Evolutionary conservation across 2,329 filamentous ascomycete genomes (phyloP).

Genomic region (Phialophora macrospora): DNA sequence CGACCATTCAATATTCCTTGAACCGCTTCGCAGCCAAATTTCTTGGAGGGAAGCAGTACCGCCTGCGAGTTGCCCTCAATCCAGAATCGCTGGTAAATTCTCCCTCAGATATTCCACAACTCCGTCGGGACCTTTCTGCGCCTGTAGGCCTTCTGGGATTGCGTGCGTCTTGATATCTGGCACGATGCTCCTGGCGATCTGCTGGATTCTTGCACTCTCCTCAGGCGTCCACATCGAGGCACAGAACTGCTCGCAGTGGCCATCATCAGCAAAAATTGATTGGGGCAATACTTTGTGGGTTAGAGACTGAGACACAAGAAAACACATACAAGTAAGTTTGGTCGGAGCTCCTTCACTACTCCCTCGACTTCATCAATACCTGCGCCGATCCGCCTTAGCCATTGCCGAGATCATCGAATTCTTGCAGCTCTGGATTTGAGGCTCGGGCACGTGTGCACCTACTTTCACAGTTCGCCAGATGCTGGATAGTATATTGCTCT

Average conservation of each 20-base stretch:
- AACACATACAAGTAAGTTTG: conserved; percentile 59
- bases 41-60: neutral
- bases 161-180: conserved; percentile 51
- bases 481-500: conserved; percentile 66
- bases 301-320: conserved; percentile 11
- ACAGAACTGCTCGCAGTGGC: conserved; percentile 56
- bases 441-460: conserved; percentile 37
- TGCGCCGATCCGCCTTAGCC: conserved; percentile 36
- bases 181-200: conserved; percentile 45
- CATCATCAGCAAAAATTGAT: conserved; percentile 30
- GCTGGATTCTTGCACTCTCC: conserved; percentile 47
- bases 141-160: conserved; percentile 50
- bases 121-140: conserved; percentile 50
- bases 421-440: neutral
- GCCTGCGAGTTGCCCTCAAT: conserved; percentile 1
- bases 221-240: conserved; percentile 63
- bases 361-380: conserved; percentile 61
- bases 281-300: conserved; percentile 1
- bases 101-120: conserved; percentile 51
- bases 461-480: conserved; percentile 68
- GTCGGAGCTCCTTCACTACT: conserved; percentile 58
- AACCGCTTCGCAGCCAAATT: neutral
- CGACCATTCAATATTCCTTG: neutral
- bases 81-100: conserved; percentile 48
- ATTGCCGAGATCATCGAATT: neutral